These are phyloP conservation scores for Neopestalotiopsis sp. DNA, from an alignment of 2,329 filamentous ascomycete genomes.

Conservation along the genomic window DNA sequence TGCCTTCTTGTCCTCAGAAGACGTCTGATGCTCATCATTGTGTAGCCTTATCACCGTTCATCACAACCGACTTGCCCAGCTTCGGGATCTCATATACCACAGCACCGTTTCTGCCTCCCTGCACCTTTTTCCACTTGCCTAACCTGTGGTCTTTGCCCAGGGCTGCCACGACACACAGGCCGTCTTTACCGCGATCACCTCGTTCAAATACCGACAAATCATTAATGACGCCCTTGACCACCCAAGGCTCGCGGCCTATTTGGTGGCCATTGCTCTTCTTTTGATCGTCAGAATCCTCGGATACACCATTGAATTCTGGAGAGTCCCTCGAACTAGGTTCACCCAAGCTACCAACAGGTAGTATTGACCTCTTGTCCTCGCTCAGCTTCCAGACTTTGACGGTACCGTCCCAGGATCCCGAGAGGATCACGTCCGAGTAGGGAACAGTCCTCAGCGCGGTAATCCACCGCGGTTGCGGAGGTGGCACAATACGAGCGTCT, in stretches of 20 bases:
- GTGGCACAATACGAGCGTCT: slow-evolving; percentile 61
- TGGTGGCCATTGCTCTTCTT: slow-evolving; percentile 25
- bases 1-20: neutral
- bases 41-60: slow-evolving; percentile 38
- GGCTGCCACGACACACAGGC: slow-evolving; percentile 83
- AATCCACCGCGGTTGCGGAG: slow-evolving; percentile 81
- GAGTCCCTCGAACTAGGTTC: slow-evolving; percentile 26
- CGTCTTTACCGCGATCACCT: slow-evolving; percentile 76
- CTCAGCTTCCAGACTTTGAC: slow-evolving; percentile 85
- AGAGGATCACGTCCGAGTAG: slow-evolving; percentile 88
- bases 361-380: slow-evolving; percentile 80
- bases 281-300: slow-evolving; percentile 30
- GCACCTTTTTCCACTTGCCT: slow-evolving; percentile 76
- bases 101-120: slow-evolving; percentile 77
- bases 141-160: slow-evolving; percentile 86
- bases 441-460: slow-evolving; percentile 87
- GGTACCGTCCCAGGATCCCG: slow-evolving; percentile 92
- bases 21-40: slow-evolving; percentile 23
- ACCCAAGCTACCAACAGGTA: slow-evolving; percentile 72
- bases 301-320: slow-evolving; percentile 29
- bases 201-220: slow-evolving; percentile 87
- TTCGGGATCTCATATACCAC: slow-evolving; percentile 82
- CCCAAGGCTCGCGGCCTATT: slow-evolving; percentile 23
- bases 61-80: slow-evolving; percentile 34
- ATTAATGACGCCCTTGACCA: slow-evolving; percentile 80